Conservation (phyloP, 1,139 yeast species). For the Lodderomyces pseudojiufengensis region DNA sequence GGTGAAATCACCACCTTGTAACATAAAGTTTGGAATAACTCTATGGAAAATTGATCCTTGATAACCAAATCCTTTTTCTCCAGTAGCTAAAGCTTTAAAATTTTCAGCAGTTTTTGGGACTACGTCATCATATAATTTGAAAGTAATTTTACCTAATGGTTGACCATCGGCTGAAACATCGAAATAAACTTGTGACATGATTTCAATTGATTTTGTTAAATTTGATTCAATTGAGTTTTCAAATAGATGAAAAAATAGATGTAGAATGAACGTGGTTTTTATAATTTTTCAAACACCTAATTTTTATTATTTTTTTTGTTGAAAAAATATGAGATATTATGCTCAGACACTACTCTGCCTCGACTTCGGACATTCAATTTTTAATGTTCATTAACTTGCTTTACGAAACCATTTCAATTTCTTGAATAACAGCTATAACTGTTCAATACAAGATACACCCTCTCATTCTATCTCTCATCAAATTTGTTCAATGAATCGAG, state of each 20-base stretch:
- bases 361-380: too few species aligned
- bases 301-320: too few species aligned
- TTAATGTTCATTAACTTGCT: too few species aligned
- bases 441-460: too few species aligned
- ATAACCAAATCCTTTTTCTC: conserved; percentile 97
- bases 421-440: too few species aligned
- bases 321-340: neutral
- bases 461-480: too few species aligned
- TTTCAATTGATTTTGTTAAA: neutral
- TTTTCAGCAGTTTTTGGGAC: conserved; percentile 98
- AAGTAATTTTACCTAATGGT: conserved; percentile 32
- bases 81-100: conserved; percentile 95
- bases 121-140: conserved; percentile 81
- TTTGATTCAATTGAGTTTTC: conserved; percentile 1
- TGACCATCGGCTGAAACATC: conserved; percentile 68
- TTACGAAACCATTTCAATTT: too few species aligned
- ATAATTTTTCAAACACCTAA: neutral
- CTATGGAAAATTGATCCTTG: conserved; percentile 94
- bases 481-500: too few species aligned
- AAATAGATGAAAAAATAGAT: neutral
- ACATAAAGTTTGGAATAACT: conserved; percentile 97
- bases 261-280: neutral
- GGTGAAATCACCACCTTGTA: conserved; percentile 99
- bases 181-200: conserved; percentile 66
- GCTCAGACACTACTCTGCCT: conserved; percentile 1